These are phyloP conservation scores for Hypoxylon sp. DNA, from an alignment of 2,329 filamentous ascomycete species.

Conservation along the genomic window DNA sequence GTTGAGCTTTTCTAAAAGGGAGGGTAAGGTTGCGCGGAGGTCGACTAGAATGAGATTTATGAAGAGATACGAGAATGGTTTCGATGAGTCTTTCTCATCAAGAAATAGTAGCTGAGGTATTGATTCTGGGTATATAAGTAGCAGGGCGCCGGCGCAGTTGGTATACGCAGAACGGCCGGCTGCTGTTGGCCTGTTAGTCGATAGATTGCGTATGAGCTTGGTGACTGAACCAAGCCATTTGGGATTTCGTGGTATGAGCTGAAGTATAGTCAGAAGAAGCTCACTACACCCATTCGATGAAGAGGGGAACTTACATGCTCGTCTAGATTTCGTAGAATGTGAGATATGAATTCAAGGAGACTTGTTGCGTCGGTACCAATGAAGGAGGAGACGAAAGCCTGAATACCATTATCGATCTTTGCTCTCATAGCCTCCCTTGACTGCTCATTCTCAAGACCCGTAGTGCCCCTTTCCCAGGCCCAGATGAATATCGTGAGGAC, in stretches of 20 bases:
- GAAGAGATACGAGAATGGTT: constrained; percentile 74
- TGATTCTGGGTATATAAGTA: constrained; percentile 67
- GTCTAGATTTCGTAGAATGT: constrained; percentile 66
- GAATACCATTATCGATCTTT: constrained; percentile 65
- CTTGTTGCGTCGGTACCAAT: constrained; percentile 73
- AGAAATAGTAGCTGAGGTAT: constrained; percentile 68
- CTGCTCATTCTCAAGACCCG: constrained; percentile 51
- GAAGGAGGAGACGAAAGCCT: constrained; percentile 67
- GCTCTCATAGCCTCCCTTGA: constrained; percentile 47
- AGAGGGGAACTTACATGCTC: constrained; percentile 61
- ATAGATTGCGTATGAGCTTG: constrained; percentile 66
- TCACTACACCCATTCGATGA: background rate
- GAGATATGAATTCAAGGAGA: constrained; percentile 70
- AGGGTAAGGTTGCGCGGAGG: constrained; percentile 73
- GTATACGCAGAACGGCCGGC: constrained; percentile 72
- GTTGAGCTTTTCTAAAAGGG: constrained; percentile 72
- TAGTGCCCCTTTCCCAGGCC: constrained; percentile 69
- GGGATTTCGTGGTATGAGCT: constrained; percentile 66
- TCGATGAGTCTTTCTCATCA: constrained; percentile 60
- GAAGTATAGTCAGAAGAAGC: constrained; percentile 29
- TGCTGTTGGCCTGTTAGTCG: constrained; percentile 68
- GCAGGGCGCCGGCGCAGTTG: constrained; percentile 69
- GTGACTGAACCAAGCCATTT: constrained; percentile 68
- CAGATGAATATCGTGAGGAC: constrained; percentile 70
- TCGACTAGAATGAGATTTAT: constrained; percentile 77